Evolutionary conservation across 2,329 filamentous ascomycete genomes (phyloP).

Genomic region (Calonectria henricotiae): DNA sequence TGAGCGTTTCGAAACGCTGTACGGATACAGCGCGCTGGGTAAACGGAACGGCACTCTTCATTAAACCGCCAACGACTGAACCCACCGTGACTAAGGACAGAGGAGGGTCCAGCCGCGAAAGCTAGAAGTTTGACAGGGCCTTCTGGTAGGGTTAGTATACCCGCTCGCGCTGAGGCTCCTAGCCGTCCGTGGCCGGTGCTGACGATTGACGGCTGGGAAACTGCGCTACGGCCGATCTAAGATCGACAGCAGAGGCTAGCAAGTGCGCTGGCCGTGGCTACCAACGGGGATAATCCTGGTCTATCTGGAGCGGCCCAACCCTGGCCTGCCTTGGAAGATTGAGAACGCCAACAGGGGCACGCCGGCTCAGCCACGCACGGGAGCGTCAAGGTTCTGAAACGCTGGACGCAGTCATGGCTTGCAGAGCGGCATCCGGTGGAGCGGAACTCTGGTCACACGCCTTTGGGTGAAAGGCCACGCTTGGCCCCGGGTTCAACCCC

Average conservation of each 20-base stretch:
- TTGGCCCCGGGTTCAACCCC: slow-evolving; percentile 19
- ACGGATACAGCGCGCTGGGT: background rate
- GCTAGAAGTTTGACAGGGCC: slow-evolving; percentile 51
- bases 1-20: slow-evolving; percentile 32
- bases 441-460: slow-evolving; percentile 37
- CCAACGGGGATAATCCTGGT: slow-evolving; percentile 39
- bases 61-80: slow-evolving; percentile 14
- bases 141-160: slow-evolving; percentile 46
- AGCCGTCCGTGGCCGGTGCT: slow-evolving; percentile 47
- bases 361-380: slow-evolving; percentile 38
- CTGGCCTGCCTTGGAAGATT: slow-evolving; percentile 26
- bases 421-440: slow-evolving; percentile 42
- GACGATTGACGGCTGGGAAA: slow-evolving; percentile 50
- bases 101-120: slow-evolving; percentile 38
- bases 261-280: slow-evolving; percentile 38
- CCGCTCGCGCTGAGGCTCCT: slow-evolving; percentile 41
- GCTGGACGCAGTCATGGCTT: slow-evolving; percentile 44
- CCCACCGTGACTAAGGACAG: slow-evolving; percentile 4
- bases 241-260: slow-evolving; percentile 47
- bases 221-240: slow-evolving; percentile 51
- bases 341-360: slow-evolving; percentile 41
- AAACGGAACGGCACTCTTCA: slow-evolving; percentile 21
- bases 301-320: slow-evolving; percentile 17
- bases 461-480: slow-evolving; percentile 22
- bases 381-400: slow-evolving; percentile 48